Percentiles rank a stretch among this genome's conserved stretches.
Evolutionary conservation across 163 green algal genomes (phyloP).

Genomic region (Scenedesmus sp.): DNA sequence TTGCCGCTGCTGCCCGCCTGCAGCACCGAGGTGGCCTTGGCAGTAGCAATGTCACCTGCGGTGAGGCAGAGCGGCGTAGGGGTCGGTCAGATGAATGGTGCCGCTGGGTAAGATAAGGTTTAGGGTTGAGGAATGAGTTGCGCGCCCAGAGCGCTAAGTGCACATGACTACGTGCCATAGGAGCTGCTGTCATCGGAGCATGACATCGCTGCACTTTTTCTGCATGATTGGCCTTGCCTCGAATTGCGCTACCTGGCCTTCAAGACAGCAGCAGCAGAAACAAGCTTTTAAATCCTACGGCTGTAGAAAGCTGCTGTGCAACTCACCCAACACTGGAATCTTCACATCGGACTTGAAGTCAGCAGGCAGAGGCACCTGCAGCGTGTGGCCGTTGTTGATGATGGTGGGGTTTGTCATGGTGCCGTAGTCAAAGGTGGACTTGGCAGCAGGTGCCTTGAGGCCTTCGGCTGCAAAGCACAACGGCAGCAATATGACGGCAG

Average conservation of each 20-base stretch:
- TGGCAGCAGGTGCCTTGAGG: neutral
- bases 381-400: constrained; percentile 57
- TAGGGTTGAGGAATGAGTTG: too few species aligned
- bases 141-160: too few species aligned
- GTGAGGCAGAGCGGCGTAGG: neutral
- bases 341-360: constrained; percentile 31
- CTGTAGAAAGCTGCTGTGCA: too few species aligned
- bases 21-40: neutral
- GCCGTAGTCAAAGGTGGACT: constrained; percentile 17
- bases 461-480: neutral
- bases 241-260: too few species aligned
- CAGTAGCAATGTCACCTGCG: neutral
- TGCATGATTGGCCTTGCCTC: too few species aligned
- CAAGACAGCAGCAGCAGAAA: too few species aligned
- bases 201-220: too few species aligned
- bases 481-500: neutral
- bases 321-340: constrained; percentile 46
- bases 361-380: constrained; percentile 40
- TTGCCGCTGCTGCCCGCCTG: neutral
- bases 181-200: too few species aligned
- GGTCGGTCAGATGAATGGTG: too few species aligned
- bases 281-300: too few species aligned
- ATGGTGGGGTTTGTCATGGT: constrained; percentile 12
- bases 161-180: too few species aligned
- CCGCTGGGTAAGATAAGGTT: too few species aligned